Conservation (phyloP, 192 early-diverging fungal genomes). For the Chytriomyces sp. region DNA sequence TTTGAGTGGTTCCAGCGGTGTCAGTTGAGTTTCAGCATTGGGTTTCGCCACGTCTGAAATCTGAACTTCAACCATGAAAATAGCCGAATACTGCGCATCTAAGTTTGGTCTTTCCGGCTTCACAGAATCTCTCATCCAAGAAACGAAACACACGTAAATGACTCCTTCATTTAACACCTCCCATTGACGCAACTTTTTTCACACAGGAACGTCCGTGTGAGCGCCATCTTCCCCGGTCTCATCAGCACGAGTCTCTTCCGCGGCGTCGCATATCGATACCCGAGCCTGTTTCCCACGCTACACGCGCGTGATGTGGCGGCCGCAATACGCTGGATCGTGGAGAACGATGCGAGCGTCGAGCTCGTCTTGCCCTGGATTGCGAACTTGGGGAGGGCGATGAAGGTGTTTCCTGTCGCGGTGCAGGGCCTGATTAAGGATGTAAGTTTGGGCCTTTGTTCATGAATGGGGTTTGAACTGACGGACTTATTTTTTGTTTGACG, state of each 20-base stretch:
- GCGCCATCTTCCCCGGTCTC: constrained; percentile 70
- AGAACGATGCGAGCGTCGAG: constrained; percentile 34
- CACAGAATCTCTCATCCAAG: constrained; percentile 75
- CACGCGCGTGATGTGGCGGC: constrained; percentile 60
- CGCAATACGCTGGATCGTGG: constrained; percentile 60
- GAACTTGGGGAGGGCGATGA: constrained; percentile 25
- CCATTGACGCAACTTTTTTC: not conserved
- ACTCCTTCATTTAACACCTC: not conserved
- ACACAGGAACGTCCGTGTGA: constrained; percentile 62
- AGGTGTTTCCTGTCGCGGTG: constrained; percentile 20
- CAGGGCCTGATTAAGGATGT: constrained; percentile 18
- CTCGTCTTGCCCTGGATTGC: constrained; percentile 15
- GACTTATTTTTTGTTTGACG: not conserved
- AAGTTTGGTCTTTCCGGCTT: constrained; percentile 77
- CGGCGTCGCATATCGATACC: constrained; percentile 56
- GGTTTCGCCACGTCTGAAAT: not conserved
- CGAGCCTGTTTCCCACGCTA: constrained; percentile 68
- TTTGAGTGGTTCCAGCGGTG: constrained; percentile 5
- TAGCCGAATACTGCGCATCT: constrained; percentile 75
- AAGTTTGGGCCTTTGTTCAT: not conserved
- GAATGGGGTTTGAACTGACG: not conserved
- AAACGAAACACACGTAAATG: constrained; percentile 61
- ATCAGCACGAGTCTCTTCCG: constrained; percentile 75
- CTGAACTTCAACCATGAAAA: too few relatives aligned
- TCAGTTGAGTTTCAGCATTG: not conserved